Conservation (phyloP, 768 basidiomycete genomes). For the Lentinula raphanica region DNA sequence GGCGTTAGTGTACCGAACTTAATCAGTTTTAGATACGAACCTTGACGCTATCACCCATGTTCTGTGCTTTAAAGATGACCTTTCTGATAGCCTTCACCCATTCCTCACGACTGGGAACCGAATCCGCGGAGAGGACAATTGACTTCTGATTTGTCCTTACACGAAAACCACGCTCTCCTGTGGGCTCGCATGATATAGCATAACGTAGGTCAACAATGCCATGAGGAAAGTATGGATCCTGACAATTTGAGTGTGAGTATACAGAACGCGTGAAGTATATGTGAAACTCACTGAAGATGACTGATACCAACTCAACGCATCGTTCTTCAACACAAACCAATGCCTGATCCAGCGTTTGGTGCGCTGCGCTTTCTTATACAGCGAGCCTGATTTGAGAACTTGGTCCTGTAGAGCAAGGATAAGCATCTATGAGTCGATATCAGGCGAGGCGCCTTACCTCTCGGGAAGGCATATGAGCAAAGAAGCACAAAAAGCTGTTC, state of each 20-base stretch:
- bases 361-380: conserved; percentile 82
- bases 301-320: conserved; percentile 94
- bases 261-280: background rate
- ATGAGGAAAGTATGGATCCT: conserved; percentile 98
- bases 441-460: conserved; percentile 49
- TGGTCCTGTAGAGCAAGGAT: conserved; percentile 55
- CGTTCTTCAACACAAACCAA: conserved; percentile 96
- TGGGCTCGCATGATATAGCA: conserved; percentile 81
- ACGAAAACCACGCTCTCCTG: conserved; percentile 74
- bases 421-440: background rate
- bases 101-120: conserved; percentile 79
- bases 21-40: conserved; percentile 33
- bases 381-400: conserved; percentile 85
- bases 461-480: conserved; percentile 86
- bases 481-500: conserved; percentile 91
- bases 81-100: conserved; percentile 96
- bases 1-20: conserved; percentile 2
- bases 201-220: conserved; percentile 96
- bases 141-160: conserved; percentile 78
- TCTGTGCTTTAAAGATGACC: conserved; percentile 94
- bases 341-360: conserved; percentile 92
- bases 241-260: conserved; percentile 43
- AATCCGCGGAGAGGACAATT: conserved; percentile 70
- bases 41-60: conserved; percentile 94
- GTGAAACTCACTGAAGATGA: conserved; percentile 68